Evolutionary conservation across 768 basidiomycete genomes (phyloP).

Genomic region (Rhizopogon salebrosus): DNA sequence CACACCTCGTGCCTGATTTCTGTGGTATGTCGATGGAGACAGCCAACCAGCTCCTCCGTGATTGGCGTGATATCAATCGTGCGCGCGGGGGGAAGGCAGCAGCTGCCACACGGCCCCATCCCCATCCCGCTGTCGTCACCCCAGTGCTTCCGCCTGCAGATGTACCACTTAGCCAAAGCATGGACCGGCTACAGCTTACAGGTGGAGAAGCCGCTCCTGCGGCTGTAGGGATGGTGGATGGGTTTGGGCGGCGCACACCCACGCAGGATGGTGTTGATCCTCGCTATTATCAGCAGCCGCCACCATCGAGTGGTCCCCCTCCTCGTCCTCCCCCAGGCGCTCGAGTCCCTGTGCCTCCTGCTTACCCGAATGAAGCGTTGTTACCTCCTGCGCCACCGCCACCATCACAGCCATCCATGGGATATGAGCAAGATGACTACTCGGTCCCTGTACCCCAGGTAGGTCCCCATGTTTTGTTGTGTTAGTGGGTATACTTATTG

Average conservation of each 20-base stretch:
- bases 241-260: constrained; percentile 20
- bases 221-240: constrained; percentile 13
- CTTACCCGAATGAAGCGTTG: constrained; percentile 29
- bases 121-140: constrained; percentile 25
- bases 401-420: constrained; percentile 4
- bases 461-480: background rate
- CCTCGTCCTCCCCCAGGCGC: constrained; percentile 35
- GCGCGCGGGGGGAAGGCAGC: constrained; percentile 45
- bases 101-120: constrained; percentile 32
- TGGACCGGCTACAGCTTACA: constrained; percentile 45
- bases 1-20: constrained; percentile 97
- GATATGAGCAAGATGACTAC: constrained; percentile 28
- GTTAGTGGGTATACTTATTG: constrained; percentile 5
- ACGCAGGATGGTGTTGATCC: constrained; percentile 34
- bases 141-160: constrained; percentile 28
- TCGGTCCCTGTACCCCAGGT: constrained; percentile 18
- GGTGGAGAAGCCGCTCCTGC: constrained; percentile 32
- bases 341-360: constrained; percentile 30
- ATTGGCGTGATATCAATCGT: constrained; percentile 88
- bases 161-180: constrained; percentile 27
- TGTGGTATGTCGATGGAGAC: constrained; percentile 99
- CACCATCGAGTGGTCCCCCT: constrained; percentile 27
- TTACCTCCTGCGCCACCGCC: constrained; percentile 18
- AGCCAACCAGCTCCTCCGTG: constrained; percentile 86
- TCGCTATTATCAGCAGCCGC: constrained; percentile 35